Evolutionary conservation across 177 flowering plant species (phyloP).

Genomic region (Telopea speciosissima): DNA sequence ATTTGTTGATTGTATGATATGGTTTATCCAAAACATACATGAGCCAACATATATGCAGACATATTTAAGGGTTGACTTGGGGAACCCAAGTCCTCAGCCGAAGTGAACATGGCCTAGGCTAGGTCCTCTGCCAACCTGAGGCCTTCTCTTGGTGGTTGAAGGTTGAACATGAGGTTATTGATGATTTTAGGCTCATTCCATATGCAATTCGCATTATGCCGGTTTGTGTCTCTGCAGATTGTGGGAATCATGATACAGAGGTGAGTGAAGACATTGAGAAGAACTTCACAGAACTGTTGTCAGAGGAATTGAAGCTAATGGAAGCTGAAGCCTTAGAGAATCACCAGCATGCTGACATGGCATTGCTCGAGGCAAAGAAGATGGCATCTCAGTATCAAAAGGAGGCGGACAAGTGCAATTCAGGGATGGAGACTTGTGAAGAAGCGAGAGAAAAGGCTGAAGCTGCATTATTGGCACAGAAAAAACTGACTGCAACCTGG

Average conservation of each 20-base stretch:
- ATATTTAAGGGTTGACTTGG: too few relatives aligned
- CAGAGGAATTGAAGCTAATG: conserved; percentile 65
- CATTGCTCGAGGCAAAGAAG: conserved; percentile 82
- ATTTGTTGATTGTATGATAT: too few relatives aligned
- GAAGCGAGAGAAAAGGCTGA: conserved; percentile 87
- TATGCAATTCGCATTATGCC: too few relatives aligned
- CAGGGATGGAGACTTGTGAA: conserved; percentile 93
- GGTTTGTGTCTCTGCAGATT: conserved; percentile 36
- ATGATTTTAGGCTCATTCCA: too few relatives aligned
- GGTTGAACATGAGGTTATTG: too few relatives aligned
- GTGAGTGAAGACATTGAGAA: conserved; percentile 68
- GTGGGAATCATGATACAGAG: conserved; percentile 73
- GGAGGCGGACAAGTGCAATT: conserved; percentile 94
- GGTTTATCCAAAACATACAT: too few relatives aligned
- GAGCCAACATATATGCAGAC: too few relatives aligned
- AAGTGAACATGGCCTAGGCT: too few relatives aligned
- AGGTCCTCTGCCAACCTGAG: too few relatives aligned
- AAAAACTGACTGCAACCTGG: conserved; percentile 61
- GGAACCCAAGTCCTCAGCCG: too few relatives aligned
- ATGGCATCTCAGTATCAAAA: conserved; percentile 77
- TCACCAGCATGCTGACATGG: conserved; percentile 62
- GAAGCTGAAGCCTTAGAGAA: conserved; percentile 68
- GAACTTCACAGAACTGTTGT: conserved; percentile 57
- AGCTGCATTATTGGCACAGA: conserved; percentile 57
- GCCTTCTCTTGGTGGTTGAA: too few relatives aligned